A percentile compares a stretch with the other conserved stretches of the same genome.
Evolutionary conservation across 495 filamentous ascomycete species (phyloP).

Genomic region (Choiromyces venosus): DNA sequence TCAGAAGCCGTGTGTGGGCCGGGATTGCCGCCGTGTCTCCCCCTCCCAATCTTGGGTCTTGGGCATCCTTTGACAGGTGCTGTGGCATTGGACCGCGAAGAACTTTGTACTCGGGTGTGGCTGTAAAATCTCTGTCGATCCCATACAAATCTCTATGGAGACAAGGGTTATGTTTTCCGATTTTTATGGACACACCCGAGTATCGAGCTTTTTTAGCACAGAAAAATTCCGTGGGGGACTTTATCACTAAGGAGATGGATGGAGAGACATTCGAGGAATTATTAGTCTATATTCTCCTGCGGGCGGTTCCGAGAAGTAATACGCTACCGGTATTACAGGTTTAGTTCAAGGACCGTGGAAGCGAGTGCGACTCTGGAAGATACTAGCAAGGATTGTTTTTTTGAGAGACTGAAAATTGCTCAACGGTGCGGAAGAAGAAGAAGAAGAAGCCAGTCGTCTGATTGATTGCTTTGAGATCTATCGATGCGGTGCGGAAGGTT

Average conservation of each 20-base stretch:
- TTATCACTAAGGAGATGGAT: background rate
- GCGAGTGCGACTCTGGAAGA: background rate
- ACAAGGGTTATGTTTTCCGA: too few species aligned
- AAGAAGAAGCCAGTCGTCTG: background rate
- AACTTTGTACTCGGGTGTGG: too few species aligned
- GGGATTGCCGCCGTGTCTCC: background rate
- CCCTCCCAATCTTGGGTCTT: background rate
- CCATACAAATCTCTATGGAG: too few species aligned
- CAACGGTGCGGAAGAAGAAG: background rate
- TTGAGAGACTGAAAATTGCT: background rate
- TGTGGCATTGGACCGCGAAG: too few species aligned
- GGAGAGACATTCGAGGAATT: background rate
- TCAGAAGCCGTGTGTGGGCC: background rate
- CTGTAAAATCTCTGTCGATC: too few species aligned
- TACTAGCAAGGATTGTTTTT: background rate
- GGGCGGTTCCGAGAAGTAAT: background rate
- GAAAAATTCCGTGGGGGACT: background rate
- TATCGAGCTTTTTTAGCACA: background rate
- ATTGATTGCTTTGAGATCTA: background rate
- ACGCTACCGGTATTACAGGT: background rate
- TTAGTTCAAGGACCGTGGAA: background rate
- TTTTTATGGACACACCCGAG: too few species aligned
- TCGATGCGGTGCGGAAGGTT: background rate
- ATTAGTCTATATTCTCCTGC: background rate
- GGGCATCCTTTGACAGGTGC: background rate